Evolutionary conservation across 768 basidiomycete species (phyloP).

Genomic region (Calocera viscosa): DNA sequence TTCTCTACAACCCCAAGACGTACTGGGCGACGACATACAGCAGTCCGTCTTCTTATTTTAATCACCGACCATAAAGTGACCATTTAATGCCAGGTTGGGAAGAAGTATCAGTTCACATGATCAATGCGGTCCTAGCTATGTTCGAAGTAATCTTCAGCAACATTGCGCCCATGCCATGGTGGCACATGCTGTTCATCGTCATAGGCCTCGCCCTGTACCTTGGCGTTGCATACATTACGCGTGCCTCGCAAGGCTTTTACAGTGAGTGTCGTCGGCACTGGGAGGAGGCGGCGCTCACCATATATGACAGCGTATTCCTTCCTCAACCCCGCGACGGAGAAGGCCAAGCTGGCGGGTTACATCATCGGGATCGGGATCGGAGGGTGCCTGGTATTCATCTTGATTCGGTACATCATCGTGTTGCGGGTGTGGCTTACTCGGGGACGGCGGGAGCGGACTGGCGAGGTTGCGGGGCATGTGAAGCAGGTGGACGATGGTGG

Average conservation of each 20-base stretch:
- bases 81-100: too few species aligned
- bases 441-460: not conserved
- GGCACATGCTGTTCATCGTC: slow-evolving; percentile 36
- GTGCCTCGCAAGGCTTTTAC: slow-evolving; percentile 50
- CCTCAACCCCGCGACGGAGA: slow-evolving; percentile 41
- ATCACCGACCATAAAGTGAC: too few species aligned
- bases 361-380: slow-evolving; percentile 48
- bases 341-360: slow-evolving; percentile 42
- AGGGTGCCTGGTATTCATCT: slow-evolving; percentile 38
- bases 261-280: slow-evolving; percentile 32
- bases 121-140: slow-evolving; percentile 46
- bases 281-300: slow-evolving; percentile 1
- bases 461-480: not conserved
- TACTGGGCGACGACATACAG: slow-evolving; percentile 30
- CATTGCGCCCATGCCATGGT: slow-evolving; percentile 41
- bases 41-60: slow-evolving; percentile 10
- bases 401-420: not conserved
- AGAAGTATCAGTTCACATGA: slow-evolving; percentile 46
- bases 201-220: slow-evolving; percentile 45
- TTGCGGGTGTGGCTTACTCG: not conserved
- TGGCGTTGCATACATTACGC: slow-evolving; percentile 55
- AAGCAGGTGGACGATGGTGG: not conserved
- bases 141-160: slow-evolving; percentile 49
- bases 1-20: slow-evolving; percentile 35
- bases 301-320: slow-evolving; percentile 45